Conservation (phyloP, 345 rosid species). For the Angophora floribunda region DNA sequence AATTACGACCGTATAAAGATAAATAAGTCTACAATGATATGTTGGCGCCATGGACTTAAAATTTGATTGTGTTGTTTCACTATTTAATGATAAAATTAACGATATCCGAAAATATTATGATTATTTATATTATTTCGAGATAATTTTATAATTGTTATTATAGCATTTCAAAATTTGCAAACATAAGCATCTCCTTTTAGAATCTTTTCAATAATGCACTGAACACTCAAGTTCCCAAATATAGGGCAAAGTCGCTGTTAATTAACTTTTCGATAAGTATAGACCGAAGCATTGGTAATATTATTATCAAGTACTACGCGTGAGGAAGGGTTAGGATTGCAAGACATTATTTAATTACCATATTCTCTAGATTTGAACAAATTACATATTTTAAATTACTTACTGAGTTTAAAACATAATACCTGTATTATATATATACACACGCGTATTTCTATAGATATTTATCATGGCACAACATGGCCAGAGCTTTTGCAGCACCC, state of each 20-base stretch:
- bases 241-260: neutral
- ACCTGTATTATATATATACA: neutral
- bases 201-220: neutral
- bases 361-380: neutral
- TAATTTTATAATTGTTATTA: neutral
- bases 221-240: neutral
- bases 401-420: neutral
- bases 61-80: neutral
- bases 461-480: neutral
- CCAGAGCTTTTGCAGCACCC: neutral
- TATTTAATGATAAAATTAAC: neutral
- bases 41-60: rapidly evolving
- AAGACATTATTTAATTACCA: neutral
- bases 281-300: neutral
- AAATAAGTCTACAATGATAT: neutral
- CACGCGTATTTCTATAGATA: neutral
- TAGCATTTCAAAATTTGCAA: neutral
- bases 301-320: neutral
- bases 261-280: neutral
- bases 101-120: neutral
- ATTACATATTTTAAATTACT: neutral
- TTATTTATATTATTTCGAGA: neutral
- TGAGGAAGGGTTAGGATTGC: neutral
- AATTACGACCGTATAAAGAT: neutral
- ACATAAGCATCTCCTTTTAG: neutral